Evolutionary conservation across 306 rosid genomes (phyloP).

Genomic region (Quercus aquifolioides): DNA sequence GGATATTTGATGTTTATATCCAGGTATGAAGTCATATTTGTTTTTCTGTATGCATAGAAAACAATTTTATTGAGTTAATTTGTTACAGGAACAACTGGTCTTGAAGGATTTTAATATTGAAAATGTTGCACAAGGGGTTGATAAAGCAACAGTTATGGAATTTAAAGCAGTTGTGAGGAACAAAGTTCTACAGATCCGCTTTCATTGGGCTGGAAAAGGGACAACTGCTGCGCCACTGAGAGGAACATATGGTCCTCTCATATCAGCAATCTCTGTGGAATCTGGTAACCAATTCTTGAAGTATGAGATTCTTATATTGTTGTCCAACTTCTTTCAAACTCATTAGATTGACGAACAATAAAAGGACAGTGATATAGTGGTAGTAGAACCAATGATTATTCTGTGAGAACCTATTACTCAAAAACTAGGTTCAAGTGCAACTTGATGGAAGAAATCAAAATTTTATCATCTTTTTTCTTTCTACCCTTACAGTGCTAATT

Average conservation of each 20-base stretch:
- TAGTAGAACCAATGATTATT: too few species aligned
- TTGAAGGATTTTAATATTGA: constrained; percentile 50
- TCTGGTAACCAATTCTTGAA: constrained; percentile 36
- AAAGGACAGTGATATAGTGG: not conserved
- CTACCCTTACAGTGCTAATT: not conserved
- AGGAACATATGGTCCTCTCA: constrained; percentile 64
- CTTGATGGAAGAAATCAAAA: too few species aligned
- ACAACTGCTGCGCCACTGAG: constrained; percentile 40
- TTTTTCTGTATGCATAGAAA: not conserved
- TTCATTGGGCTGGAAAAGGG: constrained; percentile 75
- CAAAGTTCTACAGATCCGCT: constrained; percentile 42
- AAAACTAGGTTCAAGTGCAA: too few species aligned
- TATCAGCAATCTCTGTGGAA: constrained; percentile 59
- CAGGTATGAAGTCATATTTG: constrained; percentile 41
- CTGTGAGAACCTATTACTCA: too few species aligned
- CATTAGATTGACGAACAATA: not conserved
- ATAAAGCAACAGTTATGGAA: constrained; percentile 30
- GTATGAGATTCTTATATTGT: not conserved
- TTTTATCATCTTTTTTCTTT: too few species aligned
- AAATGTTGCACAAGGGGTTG: constrained; percentile 32
- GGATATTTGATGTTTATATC: constrained; percentile 57
- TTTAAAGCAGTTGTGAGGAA: constrained; percentile 34
- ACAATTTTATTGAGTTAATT: constrained; percentile 8
- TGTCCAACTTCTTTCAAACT: not conserved
- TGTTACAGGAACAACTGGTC: constrained; percentile 38